Base-by-base conservation (phyloP, 2,329 filamentous ascomycete species). In the Ilyonectria mors-panacis region DNA sequence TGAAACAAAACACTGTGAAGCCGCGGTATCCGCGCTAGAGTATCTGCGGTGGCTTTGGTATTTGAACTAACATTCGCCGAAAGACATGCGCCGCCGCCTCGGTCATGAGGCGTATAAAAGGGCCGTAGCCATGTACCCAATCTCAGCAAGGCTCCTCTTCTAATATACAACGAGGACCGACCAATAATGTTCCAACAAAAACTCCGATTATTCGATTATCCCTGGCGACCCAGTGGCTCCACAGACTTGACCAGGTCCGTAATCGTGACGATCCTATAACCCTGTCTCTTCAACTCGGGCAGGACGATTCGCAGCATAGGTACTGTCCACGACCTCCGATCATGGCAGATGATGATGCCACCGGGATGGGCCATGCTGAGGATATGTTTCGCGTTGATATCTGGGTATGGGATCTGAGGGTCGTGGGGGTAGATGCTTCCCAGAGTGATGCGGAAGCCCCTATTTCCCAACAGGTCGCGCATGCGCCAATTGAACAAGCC, bases 391-490 rank as follows among this genome's bases (percentile, higher is more conserved):
- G 93, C 91, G 80, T 97, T 97, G 59, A 94, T 72, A 70, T 84
- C 82, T 72, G 89, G 86, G 75, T 88, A 91, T 10, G 85, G 84
- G 65, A 97, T 91, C 84, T 97, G 94, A n/a, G 94, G 91, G 81
- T 97, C 94, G 82, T 97, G 94, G 6, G 94, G 94, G 81, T 97
- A 97, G 45, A 97, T 91, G 79, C 90, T 91, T 3, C 94, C 94
- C 44, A 97, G 82, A n/a, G 94, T 91, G 58, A 96, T 85, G 56
- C 86, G 85, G 79, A 94, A 95, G 4, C 90, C 91, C 67, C 94
- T 77, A 58, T 81, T 84, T 37, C 81, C 81, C 8, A 94, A 81
- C 39, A 92, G 77, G 37, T 81, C 79, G 21, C 92, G 85, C 90
- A 97, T 95, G 19, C 87, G 80, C 47, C 84, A 83, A 75, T 87